Evolutionary conservation across 192 early-diverging fungal species (phyloP).

Genomic region (Oehlia diaphana): DNA sequence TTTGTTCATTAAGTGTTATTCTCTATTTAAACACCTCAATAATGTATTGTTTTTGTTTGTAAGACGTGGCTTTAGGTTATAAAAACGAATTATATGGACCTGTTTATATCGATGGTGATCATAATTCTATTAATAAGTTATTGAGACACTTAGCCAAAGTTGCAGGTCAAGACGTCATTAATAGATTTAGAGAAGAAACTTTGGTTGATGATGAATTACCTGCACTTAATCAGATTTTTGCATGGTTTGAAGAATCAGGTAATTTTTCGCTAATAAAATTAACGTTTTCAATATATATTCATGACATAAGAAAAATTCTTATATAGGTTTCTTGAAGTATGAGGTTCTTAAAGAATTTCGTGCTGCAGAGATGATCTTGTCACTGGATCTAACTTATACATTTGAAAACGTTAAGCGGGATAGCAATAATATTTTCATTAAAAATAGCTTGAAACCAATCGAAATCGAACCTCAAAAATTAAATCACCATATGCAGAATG

Average conservation of each 20-base stretch:
- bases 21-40: neutral
- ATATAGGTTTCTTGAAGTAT: neutral
- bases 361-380: neutral
- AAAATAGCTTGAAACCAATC: neutral
- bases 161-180: neutral
- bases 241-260: constrained; percentile 17
- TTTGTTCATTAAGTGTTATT: neutral
- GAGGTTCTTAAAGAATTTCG: constrained; percentile 19
- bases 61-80: constrained; percentile 3
- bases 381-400: neutral
- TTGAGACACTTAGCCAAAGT: neutral
- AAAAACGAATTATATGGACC: constrained; percentile 7
- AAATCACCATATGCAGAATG: neutral
- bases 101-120: neutral
- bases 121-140: neutral
- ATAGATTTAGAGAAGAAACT: neutral
- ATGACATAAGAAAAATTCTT: neutral
- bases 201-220: neutral
- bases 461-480: too few species aligned
- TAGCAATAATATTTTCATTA: neutral
- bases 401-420: neutral
- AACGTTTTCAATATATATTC: neutral
- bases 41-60: neutral
- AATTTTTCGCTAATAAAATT: neutral
- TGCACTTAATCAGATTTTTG: neutral